Conservation (phyloP, 73 alveolate genomes). For the Blepharisma japonicum region DNA sequence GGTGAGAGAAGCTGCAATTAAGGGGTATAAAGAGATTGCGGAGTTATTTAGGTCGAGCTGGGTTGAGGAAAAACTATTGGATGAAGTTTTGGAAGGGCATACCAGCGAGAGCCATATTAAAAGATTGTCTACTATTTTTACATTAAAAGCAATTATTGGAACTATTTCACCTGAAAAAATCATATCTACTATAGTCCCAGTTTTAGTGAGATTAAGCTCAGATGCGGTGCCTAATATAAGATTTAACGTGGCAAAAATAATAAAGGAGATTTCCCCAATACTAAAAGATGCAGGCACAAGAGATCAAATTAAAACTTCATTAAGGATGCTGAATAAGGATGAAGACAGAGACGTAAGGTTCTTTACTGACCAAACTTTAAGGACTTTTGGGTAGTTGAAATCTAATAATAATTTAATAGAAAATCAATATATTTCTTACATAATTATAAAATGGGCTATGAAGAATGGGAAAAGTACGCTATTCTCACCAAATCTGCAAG, state of each 20-base stretch:
- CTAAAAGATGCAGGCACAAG: constrained; percentile 36
- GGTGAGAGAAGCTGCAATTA: constrained; percentile 44
- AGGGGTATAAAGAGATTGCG: constrained; percentile 37
- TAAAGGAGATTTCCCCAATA: constrained; percentile 29
- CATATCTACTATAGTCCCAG: constrained; percentile 48
- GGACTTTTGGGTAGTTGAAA: background rate
- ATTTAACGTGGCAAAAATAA: constrained; percentile 59
- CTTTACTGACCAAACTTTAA: constrained; percentile 43
- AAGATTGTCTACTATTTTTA: constrained; percentile 50
- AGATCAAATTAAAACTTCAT: constrained; percentile 35
- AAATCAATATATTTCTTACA: background rate
- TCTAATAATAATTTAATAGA: background rate
- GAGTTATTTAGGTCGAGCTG: constrained; percentile 51
- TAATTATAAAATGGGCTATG: background rate
- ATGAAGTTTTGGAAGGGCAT: constrained; percentile 37
- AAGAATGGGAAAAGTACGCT: too few species aligned
- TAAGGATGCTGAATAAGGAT: constrained; percentile 44
- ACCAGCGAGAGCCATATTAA: constrained; percentile 38
- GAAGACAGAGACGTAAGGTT: constrained; percentile 51
- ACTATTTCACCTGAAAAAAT: constrained; percentile 36
- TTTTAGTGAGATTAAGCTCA: constrained; percentile 51
- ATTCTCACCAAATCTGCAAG: too few species aligned
- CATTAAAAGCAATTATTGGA: constrained; percentile 30
- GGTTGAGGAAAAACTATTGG: constrained; percentile 38
- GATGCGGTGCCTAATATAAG: constrained; percentile 77